These are phyloP conservation scores for Alloascoidea hylecoeti DNA, from an alignment of 805 yeast species.

Conservation along the genomic window DNA sequence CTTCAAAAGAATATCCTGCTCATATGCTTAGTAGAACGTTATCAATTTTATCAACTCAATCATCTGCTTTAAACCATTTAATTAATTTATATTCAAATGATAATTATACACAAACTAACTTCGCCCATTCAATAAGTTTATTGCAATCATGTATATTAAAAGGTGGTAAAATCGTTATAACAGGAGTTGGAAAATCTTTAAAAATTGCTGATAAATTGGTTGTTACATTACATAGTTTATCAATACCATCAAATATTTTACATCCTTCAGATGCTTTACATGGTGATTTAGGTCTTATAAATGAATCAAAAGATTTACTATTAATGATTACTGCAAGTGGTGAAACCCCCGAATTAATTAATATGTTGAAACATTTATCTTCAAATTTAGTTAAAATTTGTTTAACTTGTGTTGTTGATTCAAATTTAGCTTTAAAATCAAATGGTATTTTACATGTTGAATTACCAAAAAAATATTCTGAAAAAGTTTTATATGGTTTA, in stretches of 20 bases:
- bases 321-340: conserved; percentile 71
- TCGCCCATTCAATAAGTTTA: conserved; percentile 14
- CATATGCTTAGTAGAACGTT: conserved; percentile 27
- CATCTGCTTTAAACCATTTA: conserved; percentile 18
- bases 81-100: conserved; percentile 13
- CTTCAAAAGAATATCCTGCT: no score
- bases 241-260: conserved; percentile 48
- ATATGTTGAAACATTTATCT: conserved; percentile 43
- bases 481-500: conserved; percentile 54
- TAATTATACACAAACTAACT: conserved; percentile 12
- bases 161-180: conserved; percentile 58
- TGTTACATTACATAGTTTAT: conserved; percentile 73
- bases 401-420: conserved; percentile 47
- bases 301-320: conserved; percentile 39
- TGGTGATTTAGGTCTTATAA: conserved; percentile 72
- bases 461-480: conserved; percentile 41
- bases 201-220: conserved; percentile 68
- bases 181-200: conserved; percentile 79
- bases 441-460: conserved; percentile 49
- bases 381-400: conserved; percentile 36
- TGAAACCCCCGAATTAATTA: conserved; percentile 60
- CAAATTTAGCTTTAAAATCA: conserved; percentile 36
- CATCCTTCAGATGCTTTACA: conserved; percentile 87
- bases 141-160: conserved; percentile 24
- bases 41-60: conserved; percentile 19